These are phyloP conservation scores for Chaetomiaceae sp. DNA, from an alignment of 2,329 filamentous ascomycete genomes.

Conservation along the genomic window DNA sequence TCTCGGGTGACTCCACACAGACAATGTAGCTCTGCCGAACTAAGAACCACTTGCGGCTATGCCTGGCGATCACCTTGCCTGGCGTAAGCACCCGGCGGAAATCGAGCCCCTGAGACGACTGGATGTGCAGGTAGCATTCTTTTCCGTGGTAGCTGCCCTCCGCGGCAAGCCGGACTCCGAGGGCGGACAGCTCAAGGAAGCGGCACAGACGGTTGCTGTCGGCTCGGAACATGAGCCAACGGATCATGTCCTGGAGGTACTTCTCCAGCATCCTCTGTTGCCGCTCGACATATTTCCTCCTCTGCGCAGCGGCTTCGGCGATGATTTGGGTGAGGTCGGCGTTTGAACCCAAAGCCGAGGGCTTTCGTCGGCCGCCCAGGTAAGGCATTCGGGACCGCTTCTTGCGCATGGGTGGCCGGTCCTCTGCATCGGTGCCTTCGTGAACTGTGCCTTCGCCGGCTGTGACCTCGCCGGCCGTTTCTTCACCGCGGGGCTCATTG, in stretches of 20 bases:
- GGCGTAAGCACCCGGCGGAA: conserved; percentile 78
- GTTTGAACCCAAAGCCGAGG: conserved; percentile 44
- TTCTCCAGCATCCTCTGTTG: conserved; percentile 82
- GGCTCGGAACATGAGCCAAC: conserved; percentile 92
- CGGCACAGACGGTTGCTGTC: conserved; percentile 95
- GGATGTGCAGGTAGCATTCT: conserved; percentile 89
- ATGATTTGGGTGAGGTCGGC: conserved; percentile 42
- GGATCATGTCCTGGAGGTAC: conserved; percentile 90
- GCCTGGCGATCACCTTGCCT: conserved; percentile 71
- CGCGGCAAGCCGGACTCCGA: conserved; percentile 87
- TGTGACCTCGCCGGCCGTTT: conserved; percentile 34
- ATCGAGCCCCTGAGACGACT: conserved; percentile 83
- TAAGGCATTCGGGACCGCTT: conserved; percentile 51
- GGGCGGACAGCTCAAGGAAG: conserved; percentile 88
- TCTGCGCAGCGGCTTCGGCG: conserved; percentile 52
- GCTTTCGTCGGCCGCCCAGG: conserved; percentile 51
- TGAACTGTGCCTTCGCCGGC: conserved; percentile 42
- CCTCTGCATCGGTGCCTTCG: conserved; percentile 61
- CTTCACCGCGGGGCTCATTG: conserved; percentile 9
- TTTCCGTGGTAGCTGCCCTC: conserved; percentile 98
- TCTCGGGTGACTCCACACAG: conserved; percentile 96
- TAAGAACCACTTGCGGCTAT: conserved; percentile 94
- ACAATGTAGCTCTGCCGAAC: conserved; percentile 98
- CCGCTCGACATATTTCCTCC: conserved; percentile 67
- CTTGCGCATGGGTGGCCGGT: conserved; percentile 37